Percentiles rank a stretch among this genome's conserved stretches.
Evolutionary conservation across 2,329 filamentous ascomycete species (phyloP).

Genomic region (Epichloe festucae): DNA sequence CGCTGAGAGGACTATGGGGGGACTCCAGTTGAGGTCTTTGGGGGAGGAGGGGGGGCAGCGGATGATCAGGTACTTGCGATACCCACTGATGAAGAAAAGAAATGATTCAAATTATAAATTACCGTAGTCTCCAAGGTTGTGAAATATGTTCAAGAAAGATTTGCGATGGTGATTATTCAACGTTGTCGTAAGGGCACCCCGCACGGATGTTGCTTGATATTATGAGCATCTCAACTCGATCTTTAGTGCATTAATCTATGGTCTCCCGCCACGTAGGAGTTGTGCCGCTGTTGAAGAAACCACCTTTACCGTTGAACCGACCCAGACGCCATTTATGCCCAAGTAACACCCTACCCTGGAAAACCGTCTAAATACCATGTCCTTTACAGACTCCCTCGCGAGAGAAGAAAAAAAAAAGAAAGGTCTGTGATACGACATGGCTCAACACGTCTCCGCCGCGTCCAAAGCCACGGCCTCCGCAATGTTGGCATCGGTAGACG

Average conservation of each 20-base stretch:
- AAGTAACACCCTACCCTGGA: background rate
- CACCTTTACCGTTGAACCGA: slow-evolving; percentile 16
- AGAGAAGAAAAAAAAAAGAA: no score
- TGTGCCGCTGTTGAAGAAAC: slow-evolving; percentile 17
- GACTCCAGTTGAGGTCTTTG: slow-evolving; percentile 12
- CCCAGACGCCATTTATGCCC: slow-evolving; percentile 6
- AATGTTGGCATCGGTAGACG: slow-evolving; percentile 15
- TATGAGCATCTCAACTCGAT: background rate
- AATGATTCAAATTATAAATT: background rate
- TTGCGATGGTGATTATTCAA: background rate
- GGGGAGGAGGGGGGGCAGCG: no score
- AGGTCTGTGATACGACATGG: no score
- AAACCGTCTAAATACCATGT: background rate
- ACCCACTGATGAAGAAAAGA: background rate
- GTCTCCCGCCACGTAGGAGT: background rate
- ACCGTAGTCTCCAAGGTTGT: no score
- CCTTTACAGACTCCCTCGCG: slow-evolving; percentile 6
- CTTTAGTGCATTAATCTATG: background rate
- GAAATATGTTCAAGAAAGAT: no score
- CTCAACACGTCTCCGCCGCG: slow-evolving; percentile 15
- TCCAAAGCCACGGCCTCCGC: slow-evolving; percentile 28
- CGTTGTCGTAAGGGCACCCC: background rate
- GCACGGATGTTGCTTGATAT: background rate
- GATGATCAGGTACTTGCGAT: slow-evolving; percentile 2
- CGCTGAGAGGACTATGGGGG: slow-evolving; percentile 50